Evolutionary conservation across 2,329 filamentous ascomycete genomes (phyloP).

Genomic region (Alternaria ventricosa): DNA sequence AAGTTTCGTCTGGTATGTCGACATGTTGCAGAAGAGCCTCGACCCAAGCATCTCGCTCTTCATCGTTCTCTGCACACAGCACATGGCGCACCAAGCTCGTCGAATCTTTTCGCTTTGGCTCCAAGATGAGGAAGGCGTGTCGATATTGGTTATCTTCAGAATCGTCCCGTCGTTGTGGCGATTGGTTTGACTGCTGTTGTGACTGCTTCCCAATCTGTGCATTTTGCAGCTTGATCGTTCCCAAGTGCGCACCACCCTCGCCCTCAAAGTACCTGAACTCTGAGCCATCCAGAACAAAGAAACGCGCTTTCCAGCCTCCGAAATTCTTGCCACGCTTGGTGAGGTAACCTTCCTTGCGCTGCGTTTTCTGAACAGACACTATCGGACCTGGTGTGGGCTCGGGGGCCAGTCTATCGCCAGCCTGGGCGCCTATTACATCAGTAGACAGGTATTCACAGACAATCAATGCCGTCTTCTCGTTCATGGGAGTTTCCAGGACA

Average conservation of each 20-base stretch:
- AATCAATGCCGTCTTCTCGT: conserved; percentile 76
- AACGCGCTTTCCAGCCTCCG: conserved; percentile 93
- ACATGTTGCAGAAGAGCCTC: conserved; percentile 89
- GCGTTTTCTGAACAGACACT: conserved; percentile 56
- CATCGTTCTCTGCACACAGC: conserved; percentile 91
- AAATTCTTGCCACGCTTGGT: conserved; percentile 99
- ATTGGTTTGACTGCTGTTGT: conserved; percentile 64
- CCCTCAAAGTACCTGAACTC: conserved; percentile 89
- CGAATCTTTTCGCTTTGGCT: conserved; percentile 96
- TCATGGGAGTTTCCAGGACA: conserved; percentile 81
- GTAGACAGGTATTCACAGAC: conserved; percentile 85
- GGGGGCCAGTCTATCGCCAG: conserved; percentile 61
- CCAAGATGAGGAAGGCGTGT: conserved; percentile 92
- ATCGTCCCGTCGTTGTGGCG: conserved; percentile 69
- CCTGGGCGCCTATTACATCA: conserved; percentile 67
- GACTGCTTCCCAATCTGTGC: conserved; percentile 96
- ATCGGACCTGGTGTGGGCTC: conserved; percentile 58
- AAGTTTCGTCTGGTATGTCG: conserved; percentile 66
- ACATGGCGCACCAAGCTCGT: conserved; percentile 89
- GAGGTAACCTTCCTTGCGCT: conserved; percentile 84
- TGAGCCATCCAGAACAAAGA: conserved; percentile 72
- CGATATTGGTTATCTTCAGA: conserved; percentile 93
- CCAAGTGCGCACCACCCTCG: conserved; percentile 86
- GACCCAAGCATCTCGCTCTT: conserved; percentile 92
- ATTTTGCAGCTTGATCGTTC: conserved; percentile 88